These are phyloP conservation scores for Rhizophagus sp. DNA, from an alignment of 192 early-diverging fungal species.

Conservation along the genomic window DNA sequence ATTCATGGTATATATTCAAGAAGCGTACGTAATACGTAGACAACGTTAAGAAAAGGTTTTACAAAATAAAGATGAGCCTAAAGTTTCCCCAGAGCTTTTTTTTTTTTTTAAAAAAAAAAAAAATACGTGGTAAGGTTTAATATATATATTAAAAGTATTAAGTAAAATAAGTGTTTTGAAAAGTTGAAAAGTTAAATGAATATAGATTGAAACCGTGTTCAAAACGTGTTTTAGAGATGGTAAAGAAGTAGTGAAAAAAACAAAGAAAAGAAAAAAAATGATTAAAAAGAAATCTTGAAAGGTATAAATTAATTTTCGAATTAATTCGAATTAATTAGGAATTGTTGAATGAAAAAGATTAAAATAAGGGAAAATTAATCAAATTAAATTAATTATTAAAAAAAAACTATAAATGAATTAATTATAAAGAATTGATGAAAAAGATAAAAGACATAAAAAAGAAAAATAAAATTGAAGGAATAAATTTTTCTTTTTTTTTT, in stretches of 20 bases:
- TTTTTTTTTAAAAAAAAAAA: background rate
- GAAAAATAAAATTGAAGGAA: background rate
- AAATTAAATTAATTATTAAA: background rate
- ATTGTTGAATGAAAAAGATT: background rate
- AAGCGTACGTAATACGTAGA: background rate
- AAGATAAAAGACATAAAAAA: background rate
- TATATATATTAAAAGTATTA: background rate
- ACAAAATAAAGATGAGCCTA: background rate
- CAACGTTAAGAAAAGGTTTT: background rate
- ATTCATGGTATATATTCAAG: background rate
- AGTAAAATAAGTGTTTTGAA: background rate
- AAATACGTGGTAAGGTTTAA: background rate
- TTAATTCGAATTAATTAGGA: background rate
- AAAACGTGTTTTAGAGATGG: background rate
- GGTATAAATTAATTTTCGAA: background rate
- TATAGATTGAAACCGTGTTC: background rate
- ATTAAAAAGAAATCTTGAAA: background rate
- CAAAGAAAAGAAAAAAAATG: background rate
- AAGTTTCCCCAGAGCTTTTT: slow-evolving; percentile 10
- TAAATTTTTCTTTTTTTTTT: too few relatives aligned
- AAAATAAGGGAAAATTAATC: background rate
- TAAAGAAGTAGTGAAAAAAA: background rate
- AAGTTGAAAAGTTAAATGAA: background rate
- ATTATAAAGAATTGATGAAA: background rate
- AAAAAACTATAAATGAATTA: background rate